Evolutionary conservation across 208 protist genomes (phyloP).

Genomic region (Trypanosoma lewisi): DNA sequence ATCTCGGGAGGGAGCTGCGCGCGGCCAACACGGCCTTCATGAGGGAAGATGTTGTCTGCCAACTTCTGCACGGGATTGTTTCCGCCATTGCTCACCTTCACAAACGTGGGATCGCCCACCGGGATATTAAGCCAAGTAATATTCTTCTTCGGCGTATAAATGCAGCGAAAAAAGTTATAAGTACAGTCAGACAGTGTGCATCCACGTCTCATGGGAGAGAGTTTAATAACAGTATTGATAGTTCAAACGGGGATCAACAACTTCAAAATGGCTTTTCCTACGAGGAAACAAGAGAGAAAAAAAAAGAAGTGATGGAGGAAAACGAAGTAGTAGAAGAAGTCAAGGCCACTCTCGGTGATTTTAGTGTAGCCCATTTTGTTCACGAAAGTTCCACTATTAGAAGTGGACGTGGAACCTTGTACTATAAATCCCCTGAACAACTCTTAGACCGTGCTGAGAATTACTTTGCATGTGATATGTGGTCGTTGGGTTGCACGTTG

Average conservation of each 20-base stretch:
- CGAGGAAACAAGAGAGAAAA: not conserved
- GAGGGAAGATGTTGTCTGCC: conserved; percentile 38
- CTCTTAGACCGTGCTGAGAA: conserved; percentile 45
- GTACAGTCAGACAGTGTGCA: not conserved
- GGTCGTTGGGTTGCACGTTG: conserved; percentile 75
- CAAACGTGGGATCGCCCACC: conserved; percentile 56
- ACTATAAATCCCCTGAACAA: conserved; percentile 83
- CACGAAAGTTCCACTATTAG: conserved; percentile 23
- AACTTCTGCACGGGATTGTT: conserved; percentile 45
- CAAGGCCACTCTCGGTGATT: conserved; percentile 64
- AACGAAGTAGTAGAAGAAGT: too few species aligned
- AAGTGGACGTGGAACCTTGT: conserved; percentile 57
- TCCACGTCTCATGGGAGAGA: not conserved
- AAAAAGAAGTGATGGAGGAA: too few species aligned
- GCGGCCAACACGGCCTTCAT: conserved; percentile 39
- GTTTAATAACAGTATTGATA: not conserved
- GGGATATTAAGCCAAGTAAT: conserved; percentile 85
- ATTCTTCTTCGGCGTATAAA: conserved; percentile 51
- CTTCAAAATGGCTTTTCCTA: not conserved
- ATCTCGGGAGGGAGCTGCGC: conserved; percentile 59
- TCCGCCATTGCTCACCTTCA: conserved; percentile 61
- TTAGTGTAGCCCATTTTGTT: conserved; percentile 64
- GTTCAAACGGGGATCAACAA: conserved; percentile 1
- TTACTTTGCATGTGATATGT: conserved; percentile 66
- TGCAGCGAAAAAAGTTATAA: not conserved